phyloP scores from a whole-genome alignment of 75 land plant genomes.

The Pinus albicaulis region DNA sequence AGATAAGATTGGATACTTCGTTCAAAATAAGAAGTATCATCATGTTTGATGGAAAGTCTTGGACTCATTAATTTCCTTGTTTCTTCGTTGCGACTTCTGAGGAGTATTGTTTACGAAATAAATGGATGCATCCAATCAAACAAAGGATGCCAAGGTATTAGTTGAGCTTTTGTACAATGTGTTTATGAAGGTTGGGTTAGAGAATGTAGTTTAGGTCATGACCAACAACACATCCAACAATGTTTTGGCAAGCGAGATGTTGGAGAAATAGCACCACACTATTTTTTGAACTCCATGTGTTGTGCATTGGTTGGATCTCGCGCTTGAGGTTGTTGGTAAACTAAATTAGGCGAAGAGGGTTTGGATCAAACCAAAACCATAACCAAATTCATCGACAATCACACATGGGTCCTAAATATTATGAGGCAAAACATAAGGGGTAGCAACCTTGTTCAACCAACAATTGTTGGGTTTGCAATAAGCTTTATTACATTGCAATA shows the following conservation, averaged over 20 bases:
- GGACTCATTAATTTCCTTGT: slow-evolving; percentile 40
- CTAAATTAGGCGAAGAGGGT: slow-evolving; percentile 23
- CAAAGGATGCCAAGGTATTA: slow-evolving; percentile 20
- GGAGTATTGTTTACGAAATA: slow-evolving; percentile 29
- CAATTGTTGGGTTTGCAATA: slow-evolving; percentile 17
- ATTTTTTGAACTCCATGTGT: slow-evolving; percentile 48
- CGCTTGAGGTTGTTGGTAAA: slow-evolving; percentile 38
- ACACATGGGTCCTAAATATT: slow-evolving; percentile 20
- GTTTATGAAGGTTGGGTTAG: slow-evolving; percentile 26
- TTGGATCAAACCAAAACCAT: slow-evolving; percentile 36
- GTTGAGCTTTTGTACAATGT: slow-evolving; percentile 30
- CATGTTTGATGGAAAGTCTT: slow-evolving; percentile 30
- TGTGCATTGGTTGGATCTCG: slow-evolving; percentile 30
- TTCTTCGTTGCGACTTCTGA: slow-evolving; percentile 13
- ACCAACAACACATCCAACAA: slow-evolving; percentile 21
- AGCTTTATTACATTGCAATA: slow-evolving; percentile 32
- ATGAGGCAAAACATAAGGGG: slow-evolving; percentile 34
- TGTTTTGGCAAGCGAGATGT: slow-evolving; percentile 21
- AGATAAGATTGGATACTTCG: slow-evolving; percentile 17
- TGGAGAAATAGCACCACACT: slow-evolving; percentile 20
- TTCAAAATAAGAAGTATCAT: slow-evolving; percentile 31
- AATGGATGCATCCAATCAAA: slow-evolving; percentile 27
- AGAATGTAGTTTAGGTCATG: slow-evolving; percentile 29
- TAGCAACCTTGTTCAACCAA: slow-evolving; percentile 20
- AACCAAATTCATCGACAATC: slow-evolving; percentile 17